These are phyloP conservation scores for Diaporthe ampelina DNA, from an alignment of 2,329 filamentous ascomycete genomes.

Conservation along the genomic window DNA sequence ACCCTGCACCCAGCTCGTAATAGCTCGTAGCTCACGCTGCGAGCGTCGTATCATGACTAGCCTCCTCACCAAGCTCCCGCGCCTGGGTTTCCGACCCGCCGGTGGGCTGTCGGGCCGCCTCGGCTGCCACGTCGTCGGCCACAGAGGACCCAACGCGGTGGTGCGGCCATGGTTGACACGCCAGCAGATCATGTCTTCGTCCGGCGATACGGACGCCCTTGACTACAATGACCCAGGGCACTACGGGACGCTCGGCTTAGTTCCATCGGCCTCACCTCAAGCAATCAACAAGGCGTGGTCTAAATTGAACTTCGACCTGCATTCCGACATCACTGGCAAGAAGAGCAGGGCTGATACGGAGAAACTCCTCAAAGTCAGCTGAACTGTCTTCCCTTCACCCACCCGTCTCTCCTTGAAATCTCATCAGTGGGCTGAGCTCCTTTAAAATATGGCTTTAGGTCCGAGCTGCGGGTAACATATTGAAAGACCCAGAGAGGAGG, in stretches of 20 bases:
- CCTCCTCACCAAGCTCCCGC: background rate
- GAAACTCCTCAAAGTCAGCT: background rate
- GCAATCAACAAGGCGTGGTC: background rate
- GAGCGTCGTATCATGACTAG: constrained; percentile 4
- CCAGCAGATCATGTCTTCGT: background rate
- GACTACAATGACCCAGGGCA: background rate
- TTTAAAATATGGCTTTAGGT: background rate
- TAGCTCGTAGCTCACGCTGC: background rate
- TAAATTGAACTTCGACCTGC: background rate
- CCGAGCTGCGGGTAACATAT: background rate
- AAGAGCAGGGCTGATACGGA: background rate
- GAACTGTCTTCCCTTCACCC: background rate
- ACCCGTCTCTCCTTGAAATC: too few relatives aligned
- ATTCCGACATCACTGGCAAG: background rate
- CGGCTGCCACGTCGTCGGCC: background rate
- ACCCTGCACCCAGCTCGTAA: background rate
- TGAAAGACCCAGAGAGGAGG: background rate
- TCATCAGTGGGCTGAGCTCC: background rate
- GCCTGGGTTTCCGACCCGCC: background rate
- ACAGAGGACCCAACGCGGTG: background rate
- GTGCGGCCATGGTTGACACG: background rate
- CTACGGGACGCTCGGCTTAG: background rate
- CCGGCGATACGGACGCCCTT: background rate
- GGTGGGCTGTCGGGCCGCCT: background rate
- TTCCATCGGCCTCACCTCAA: background rate